Evolutionary conservation across 768 basidiomycete genomes (phyloP).

Genomic region (Gloeopeniophorella convolvens): DNA sequence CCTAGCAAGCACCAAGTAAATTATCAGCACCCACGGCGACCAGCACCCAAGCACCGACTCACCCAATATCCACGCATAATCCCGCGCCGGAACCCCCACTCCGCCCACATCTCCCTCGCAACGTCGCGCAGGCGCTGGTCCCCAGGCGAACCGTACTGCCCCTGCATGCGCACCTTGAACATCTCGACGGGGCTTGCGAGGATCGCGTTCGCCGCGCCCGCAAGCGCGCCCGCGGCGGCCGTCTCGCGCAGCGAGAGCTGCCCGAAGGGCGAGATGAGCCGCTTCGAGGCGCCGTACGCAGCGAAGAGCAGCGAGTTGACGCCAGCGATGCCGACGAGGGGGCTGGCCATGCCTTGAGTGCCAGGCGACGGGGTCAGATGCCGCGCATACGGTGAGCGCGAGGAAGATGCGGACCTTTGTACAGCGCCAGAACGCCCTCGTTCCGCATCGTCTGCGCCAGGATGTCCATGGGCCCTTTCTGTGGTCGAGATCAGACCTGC

Average conservation of each 20-base stretch:
- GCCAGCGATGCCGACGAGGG: conserved; percentile 86
- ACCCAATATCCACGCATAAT: conserved; percentile 99
- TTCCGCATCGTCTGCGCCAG: conserved; percentile 69
- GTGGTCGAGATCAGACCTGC: neutral
- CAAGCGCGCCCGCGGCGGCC: conserved; percentile 84
- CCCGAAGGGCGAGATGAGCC: conserved; percentile 84
- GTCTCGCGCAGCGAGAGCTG: conserved; percentile 74
- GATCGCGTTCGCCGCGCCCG: conserved; percentile 85
- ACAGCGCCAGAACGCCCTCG: conserved; percentile 90
- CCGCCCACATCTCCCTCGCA: conserved; percentile 73
- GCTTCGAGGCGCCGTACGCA: conserved; percentile 75
- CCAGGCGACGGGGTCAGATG: neutral
- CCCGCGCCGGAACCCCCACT: conserved; percentile 82
- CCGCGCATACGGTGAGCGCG: neutral
- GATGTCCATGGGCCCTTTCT: conserved; percentile 96
- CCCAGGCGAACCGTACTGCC: conserved; percentile 75
- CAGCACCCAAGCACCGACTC: conserved; percentile 15
- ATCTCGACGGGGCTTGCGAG: conserved; percentile 95
- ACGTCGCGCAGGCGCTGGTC: conserved; percentile 75
- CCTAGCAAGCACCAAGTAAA: conserved; percentile 35
- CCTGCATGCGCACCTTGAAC: conserved; percentile 99
- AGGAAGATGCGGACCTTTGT: conserved; percentile 62
- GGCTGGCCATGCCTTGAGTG: conserved; percentile 75
- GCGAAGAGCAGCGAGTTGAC: conserved; percentile 96
- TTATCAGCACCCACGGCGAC: neutral